Conservation (phyloP, 768 basidiomycete genomes). For the Tulasnella sp. region DNA sequence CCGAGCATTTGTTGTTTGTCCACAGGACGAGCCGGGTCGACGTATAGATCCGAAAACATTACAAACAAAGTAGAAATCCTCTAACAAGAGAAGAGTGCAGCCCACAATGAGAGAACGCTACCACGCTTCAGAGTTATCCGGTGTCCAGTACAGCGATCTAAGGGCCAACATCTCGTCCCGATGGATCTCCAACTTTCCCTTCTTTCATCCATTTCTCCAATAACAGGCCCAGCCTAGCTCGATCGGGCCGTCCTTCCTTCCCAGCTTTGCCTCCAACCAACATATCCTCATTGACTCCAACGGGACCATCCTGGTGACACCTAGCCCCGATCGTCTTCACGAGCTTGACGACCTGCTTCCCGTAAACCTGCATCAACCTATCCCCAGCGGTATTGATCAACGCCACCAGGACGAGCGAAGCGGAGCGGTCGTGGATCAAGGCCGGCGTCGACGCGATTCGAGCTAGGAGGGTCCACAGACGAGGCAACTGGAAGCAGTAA, state of each 20-base stretch:
- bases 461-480: conserved; percentile 64
- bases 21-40: too few relatives aligned
- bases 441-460: conserved; percentile 43
- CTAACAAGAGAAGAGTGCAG: too few relatives aligned
- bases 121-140: too few relatives aligned
- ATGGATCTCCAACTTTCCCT: neutral
- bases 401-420: conserved; percentile 37
- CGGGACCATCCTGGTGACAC: neutral
- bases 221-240: neutral
- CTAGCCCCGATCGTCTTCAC: neutral
- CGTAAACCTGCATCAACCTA: conserved; percentile 4
- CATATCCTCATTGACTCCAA: neutral
- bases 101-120: too few relatives aligned
- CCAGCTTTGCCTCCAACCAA: conserved; percentile 3
- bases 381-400: conserved; percentile 12
- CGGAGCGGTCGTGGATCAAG: conserved; percentile 46
- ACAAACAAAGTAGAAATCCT: too few relatives aligned
- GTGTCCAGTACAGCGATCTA: neutral
- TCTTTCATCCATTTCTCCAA: conserved; percentile 10
- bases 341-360: conserved; percentile 12
- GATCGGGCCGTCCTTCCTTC: neutral
- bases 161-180: neutral
- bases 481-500: conserved; percentile 42
- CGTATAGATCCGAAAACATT: too few relatives aligned
- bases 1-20: too few relatives aligned